Conservation (phyloP, 805 yeast genomes). For the Naumovozyma castellii region DNA sequence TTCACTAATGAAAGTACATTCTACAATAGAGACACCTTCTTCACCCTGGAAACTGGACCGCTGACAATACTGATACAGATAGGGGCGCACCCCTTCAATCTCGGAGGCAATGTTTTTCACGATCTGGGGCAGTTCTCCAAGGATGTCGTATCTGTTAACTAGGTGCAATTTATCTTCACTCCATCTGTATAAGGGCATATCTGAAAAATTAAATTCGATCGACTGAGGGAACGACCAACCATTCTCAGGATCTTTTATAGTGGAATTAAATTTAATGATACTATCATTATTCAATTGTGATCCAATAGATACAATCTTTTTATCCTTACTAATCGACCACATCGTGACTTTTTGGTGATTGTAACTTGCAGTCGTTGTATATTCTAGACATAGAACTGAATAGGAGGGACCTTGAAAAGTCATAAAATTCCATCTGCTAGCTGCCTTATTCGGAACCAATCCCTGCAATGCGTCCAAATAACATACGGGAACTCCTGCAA, state of each 20-base stretch:
- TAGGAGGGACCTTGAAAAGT: slow-evolving; percentile 60
- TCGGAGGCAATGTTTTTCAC: slow-evolving; percentile 71
- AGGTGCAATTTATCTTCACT: slow-evolving; percentile 43
- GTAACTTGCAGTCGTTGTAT: slow-evolving; percentile 70
- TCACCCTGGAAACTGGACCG: slow-evolving; percentile 44
- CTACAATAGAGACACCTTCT: slow-evolving; percentile 59
- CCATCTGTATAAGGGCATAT: slow-evolving; percentile 19
- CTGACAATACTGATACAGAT: slow-evolving; percentile 73
- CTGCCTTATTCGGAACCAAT: slow-evolving; percentile 88
- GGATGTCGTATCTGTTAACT: slow-evolving; percentile 76
- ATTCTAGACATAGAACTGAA: slow-evolving; percentile 75
- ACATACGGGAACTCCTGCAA: slow-evolving; percentile 37
- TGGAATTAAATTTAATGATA: slow-evolving; percentile 23
- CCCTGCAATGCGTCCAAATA: slow-evolving; percentile 86
- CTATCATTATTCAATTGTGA: slow-evolving; percentile 51
- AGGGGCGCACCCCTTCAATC: slow-evolving; percentile 77
- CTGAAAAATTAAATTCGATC: slow-evolving; percentile 29
- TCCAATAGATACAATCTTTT: slow-evolving; percentile 38
- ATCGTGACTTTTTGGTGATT: slow-evolving; percentile 33
- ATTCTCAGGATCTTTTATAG: slow-evolving; percentile 46
- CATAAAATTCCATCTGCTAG: slow-evolving; percentile 77
- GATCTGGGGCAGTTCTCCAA: slow-evolving; percentile 78
- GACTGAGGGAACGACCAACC: slow-evolving; percentile 72
- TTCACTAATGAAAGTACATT: slow-evolving; percentile 60
- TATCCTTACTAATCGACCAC: slow-evolving; percentile 39